phyloP scores from a whole-genome alignment of 2,329 filamentous ascomycete genomes.

The Penicillium corylophilum region DNA sequence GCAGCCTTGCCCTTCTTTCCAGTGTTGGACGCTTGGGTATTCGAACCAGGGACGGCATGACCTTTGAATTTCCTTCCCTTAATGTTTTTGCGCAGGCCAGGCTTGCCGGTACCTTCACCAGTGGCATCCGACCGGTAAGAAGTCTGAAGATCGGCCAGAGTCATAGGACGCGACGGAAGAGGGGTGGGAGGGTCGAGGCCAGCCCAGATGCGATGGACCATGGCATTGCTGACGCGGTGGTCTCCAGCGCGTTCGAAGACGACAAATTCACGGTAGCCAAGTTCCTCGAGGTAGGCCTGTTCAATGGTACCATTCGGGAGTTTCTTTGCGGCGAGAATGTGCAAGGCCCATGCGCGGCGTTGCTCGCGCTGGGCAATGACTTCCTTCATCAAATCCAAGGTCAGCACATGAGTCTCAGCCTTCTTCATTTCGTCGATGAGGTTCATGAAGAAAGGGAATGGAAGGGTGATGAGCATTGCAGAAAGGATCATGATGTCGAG shows the following conservation, averaged over 20 bases:
- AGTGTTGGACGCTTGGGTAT: no score
- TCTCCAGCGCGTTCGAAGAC: neutral
- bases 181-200: neutral
- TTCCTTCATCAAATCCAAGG: constrained; percentile 12
- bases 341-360: constrained; percentile 26
- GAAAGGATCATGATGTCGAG: constrained; percentile 5
- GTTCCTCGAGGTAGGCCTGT: constrained; percentile 7
- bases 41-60: no score
- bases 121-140: neutral
- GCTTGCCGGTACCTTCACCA: neutral
- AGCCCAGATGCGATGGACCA: neutral
- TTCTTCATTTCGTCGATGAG: constrained; percentile 20
- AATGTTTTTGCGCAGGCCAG: no score
- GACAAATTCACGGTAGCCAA: constrained; percentile 26
- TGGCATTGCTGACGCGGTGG: neutral
- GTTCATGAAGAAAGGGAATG: constrained; percentile 23
- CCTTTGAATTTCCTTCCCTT: no score
- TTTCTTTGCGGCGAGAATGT: neutral
- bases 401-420: constrained; percentile 14
- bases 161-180: neutral
- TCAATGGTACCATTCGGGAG: neutral
- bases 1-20: no score
- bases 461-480: constrained; percentile 18
- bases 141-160: neutral
- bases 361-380: constrained; percentile 31